phyloP scores from a whole-genome alignment of 352 stramenopile genomes.

The Globisporangium ultimum region DNA sequence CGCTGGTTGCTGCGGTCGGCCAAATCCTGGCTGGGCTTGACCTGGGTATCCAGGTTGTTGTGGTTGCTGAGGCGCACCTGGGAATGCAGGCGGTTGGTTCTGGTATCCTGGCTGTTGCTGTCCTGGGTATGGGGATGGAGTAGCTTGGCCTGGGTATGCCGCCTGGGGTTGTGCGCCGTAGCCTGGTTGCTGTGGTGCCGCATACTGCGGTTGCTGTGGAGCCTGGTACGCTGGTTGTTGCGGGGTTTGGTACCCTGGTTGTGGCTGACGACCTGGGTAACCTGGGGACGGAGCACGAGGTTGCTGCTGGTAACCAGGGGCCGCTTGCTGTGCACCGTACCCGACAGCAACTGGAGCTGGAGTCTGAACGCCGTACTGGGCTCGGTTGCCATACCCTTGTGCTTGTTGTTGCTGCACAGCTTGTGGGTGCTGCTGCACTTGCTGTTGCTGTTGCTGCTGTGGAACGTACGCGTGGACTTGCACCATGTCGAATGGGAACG shows the following conservation, averaged over 20 bases:
- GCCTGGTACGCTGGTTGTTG: slow-evolving; percentile 14
- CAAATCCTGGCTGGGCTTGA: slow-evolving; percentile 26
- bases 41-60: slow-evolving; percentile 19
- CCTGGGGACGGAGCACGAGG: slow-evolving; percentile 29
- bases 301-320: slow-evolving; percentile 37
- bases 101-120: slow-evolving; percentile 28
- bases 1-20: slow-evolving; percentile 32
- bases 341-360: slow-evolving; percentile 27
- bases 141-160: slow-evolving; percentile 14
- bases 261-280: slow-evolving; percentile 31
- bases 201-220: slow-evolving; percentile 12
- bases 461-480: slow-evolving; percentile 54
- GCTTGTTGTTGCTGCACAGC: slow-evolving; percentile 26
- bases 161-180: slow-evolving; percentile 26
- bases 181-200: slow-evolving; percentile 15
- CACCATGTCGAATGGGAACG: slow-evolving; percentile 82
- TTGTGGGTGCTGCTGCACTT: slow-evolving; percentile 46
- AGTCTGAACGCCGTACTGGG: slow-evolving; percentile 42
- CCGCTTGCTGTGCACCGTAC: slow-evolving; percentile 27
- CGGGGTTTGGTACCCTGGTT: slow-evolving; percentile 12
- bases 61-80: slow-evolving; percentile 10
- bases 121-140: slow-evolving; percentile 8
- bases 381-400: slow-evolving; percentile 34
- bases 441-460: slow-evolving; percentile 46
- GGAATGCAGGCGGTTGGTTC: slow-evolving; percentile 38